Conservation (phyloP, 345 rosid genomes). For the Boechera divaricarpa region DNA sequence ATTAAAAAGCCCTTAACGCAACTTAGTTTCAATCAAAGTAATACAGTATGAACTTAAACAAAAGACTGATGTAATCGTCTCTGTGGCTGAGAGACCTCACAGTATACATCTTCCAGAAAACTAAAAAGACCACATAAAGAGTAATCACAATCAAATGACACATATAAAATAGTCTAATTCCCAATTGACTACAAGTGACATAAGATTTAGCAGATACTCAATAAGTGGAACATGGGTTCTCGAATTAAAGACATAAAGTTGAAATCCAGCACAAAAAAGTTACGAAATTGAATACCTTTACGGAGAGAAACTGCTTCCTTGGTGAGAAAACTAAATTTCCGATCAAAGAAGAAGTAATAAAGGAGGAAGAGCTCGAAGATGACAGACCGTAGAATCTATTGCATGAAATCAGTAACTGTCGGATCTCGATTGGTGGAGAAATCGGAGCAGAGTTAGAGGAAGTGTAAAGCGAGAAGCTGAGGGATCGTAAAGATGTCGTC, state of each 20-base stretch:
- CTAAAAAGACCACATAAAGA: not conserved
- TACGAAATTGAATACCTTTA: conserved; percentile 54
- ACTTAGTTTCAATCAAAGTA: not conserved
- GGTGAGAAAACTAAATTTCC: conserved; percentile 20
- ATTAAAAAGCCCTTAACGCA: not conserved
- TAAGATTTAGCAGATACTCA: conserved; percentile 3
- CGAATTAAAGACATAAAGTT: not conserved
- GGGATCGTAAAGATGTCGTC: conserved; percentile 47
- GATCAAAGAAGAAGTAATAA: conserved; percentile 17
- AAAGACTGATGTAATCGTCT: not conserved
- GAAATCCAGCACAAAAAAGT: not conserved
- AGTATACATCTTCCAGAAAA: not conserved
- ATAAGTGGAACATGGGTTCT: conserved; percentile 29
- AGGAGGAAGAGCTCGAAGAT: conserved; percentile 21
- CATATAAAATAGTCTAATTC: conserved; percentile 14
- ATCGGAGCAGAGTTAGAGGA: conserved; percentile 39
- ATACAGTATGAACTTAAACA: not conserved
- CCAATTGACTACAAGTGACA: conserved; percentile 15
- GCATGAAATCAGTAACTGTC: conserved; percentile 29
- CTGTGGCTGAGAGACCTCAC: not conserved
- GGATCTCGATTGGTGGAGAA: conserved; percentile 39
- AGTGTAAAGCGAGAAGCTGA: conserved; percentile 49
- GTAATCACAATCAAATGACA: conserved; percentile 18
- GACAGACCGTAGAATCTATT: conserved; percentile 44
- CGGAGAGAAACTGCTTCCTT: conserved; percentile 47